Evolutionary conservation across 2,329 filamentous ascomycete genomes (phyloP).

Genomic region (Arthroderma sp.): DNA sequence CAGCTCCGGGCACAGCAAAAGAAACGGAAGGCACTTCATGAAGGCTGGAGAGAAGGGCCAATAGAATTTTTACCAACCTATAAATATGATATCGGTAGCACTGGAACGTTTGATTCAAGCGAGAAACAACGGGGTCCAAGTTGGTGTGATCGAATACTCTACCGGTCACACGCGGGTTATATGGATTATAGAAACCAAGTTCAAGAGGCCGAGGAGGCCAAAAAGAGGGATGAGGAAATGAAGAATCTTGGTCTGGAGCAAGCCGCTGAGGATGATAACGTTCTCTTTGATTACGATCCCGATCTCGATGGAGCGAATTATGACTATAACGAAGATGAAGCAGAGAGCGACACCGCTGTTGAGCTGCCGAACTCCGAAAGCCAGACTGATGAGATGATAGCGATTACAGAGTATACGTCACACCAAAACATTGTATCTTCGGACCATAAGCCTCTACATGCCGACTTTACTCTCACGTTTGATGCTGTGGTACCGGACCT

Average conservation of each 20-base stretch:
- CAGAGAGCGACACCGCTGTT: conserved; percentile 16
- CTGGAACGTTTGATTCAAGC: conserved; percentile 84
- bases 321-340: conserved; percentile 42
- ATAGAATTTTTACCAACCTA: conserved; percentile 89
- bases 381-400: conserved; percentile 35
- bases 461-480: conserved; percentile 71
- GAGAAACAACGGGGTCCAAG: conserved; percentile 87
- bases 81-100: conserved; percentile 92
- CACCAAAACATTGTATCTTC: conserved; percentile 85
- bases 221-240: conserved; percentile 72
- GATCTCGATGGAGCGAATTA: conserved; percentile 54
- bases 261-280: conserved; percentile 61
- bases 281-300: conserved; percentile 84
- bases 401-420: conserved; percentile 61
- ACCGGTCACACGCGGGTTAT: conserved; percentile 59
- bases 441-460: conserved; percentile 84
- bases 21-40: conserved; percentile 66
- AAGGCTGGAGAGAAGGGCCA: conserved; percentile 81
- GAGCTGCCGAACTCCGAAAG: conserved; percentile 11
- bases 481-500: conserved; percentile 75
- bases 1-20: conserved; percentile 66
- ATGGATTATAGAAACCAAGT: conserved; percentile 50
- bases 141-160: conserved; percentile 94
- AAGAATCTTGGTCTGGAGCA: conserved; percentile 62
- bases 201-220: conserved; percentile 52